Base-by-base conservation (phyloP, 1,284 basidiomycete species). In the Nidula niveotomentosa region DNA sequence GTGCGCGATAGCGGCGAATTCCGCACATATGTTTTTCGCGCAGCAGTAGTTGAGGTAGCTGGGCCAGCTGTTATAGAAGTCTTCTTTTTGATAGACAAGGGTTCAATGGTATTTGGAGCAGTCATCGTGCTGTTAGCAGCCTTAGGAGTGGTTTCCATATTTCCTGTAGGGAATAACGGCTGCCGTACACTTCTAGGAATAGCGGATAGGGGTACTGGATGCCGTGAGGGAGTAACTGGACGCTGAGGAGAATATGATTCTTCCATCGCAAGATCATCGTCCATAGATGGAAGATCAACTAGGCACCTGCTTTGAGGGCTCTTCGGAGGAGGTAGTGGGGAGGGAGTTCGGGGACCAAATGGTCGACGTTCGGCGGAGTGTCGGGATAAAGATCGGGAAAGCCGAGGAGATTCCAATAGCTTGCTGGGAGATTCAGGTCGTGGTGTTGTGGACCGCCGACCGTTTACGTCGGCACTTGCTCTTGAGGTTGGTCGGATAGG, bases 51-150 rank as follows among this genome's bases (percentile, higher is more conserved):
- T 12, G 81, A 74, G 7, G 63, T 65, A 17, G 62, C 59, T 54
- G 69, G 68, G 5, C 68, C 66, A 8, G 69, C 73, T 43, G 80
- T 78, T 39, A 80, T 74, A 4, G 86, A 88, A 3, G 79, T 73
- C 69, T 90, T 91, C 75, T 93, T 91, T 76, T 87, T 90, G 65
- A 93, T 91, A 1, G 85, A 87, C 53, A 93, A 73, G 8, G 90
- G 90, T 62, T 90, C 88, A 33, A 90, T 72, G 10, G 68, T 64
- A 23, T 64, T 69, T 12, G 73, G 61, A 48, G 69, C 59, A 49
- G 67, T 30, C 30, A 30, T 30, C 30, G 30, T 30, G 30, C 30
- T 30, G 30, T 30, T 30, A 30, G 30, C 2, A 30, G 30, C 30
- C 30, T 30, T 30, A 30, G 30, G 30, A 30, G 30, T 30, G 30